Percentiles rank a stretch among this genome's conserved stretches.
These are phyloP conservation scores for Ramaria rubella DNA, from an alignment of 768 basidiomycete species.

Conservation along the genomic window DNA sequence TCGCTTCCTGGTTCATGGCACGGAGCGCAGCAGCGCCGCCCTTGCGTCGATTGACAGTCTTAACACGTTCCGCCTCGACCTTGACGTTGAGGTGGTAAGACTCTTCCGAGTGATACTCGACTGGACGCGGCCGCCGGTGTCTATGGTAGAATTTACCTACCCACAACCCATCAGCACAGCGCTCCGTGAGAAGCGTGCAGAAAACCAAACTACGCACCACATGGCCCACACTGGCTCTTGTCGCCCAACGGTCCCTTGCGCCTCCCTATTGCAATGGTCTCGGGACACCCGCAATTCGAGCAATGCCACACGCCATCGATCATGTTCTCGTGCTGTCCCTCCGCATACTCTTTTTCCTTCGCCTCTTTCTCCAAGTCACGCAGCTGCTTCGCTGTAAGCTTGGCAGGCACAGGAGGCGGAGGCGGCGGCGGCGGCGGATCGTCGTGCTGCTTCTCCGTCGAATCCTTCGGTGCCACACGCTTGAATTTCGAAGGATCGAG, in stretches of 20 bases:
- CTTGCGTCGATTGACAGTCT: conserved; percentile 48
- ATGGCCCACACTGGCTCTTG: conserved; percentile 87
- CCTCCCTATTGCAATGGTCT: conserved; percentile 75
- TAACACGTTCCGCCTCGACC: conserved; percentile 50
- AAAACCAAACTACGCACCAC: conserved; percentile 54
- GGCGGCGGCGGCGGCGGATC: conserved; percentile 4
- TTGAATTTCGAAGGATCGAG: conserved; percentile 51
- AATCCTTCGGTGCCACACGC: conserved; percentile 21
- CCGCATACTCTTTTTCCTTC: conserved; percentile 76
- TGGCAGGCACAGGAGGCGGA: conserved; percentile 4
- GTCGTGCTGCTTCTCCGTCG: background rate
- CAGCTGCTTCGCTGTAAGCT: conserved; percentile 49
- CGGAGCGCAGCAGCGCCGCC: conserved; percentile 45
- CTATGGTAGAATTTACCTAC: conserved; percentile 88
- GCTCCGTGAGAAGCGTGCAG: background rate
- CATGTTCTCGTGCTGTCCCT: conserved; percentile 74
- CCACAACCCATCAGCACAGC: conserved; percentile 8
- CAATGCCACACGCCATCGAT: conserved; percentile 92
- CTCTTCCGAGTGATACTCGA: conserved; percentile 71
- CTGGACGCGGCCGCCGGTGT: conserved; percentile 73
- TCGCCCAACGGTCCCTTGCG: conserved; percentile 87
- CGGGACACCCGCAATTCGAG: conserved; percentile 90
- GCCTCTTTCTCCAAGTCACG: conserved; percentile 78
- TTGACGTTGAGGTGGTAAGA: conserved; percentile 58
- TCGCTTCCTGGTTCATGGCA: conserved; percentile 30